These are phyloP conservation scores for Agaricus subrufescens DNA, from an alignment of 768 basidiomycete genomes.

Conservation along the genomic window DNA sequence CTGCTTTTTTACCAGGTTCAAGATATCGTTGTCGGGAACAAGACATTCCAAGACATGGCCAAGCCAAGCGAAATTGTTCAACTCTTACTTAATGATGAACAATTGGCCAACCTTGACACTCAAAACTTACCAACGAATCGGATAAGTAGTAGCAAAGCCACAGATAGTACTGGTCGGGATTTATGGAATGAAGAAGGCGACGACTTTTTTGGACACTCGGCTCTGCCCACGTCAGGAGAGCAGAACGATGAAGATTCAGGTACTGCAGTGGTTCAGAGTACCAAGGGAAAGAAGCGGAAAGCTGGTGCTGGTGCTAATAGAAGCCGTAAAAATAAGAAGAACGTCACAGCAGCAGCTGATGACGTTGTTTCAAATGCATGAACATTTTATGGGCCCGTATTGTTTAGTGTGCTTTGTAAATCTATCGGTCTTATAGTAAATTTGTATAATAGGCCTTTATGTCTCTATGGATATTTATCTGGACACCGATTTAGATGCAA, in stretches of 20 bases:
- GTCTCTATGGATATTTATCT: constrained; percentile 11
- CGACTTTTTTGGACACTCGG: constrained; percentile 73
- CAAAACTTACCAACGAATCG: constrained; percentile 20
- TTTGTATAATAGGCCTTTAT: constrained; percentile 10
- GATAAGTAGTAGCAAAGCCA: constrained; percentile 22
- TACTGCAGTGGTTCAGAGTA: constrained; percentile 22
- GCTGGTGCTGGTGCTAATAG: constrained; percentile 29
- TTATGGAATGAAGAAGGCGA: constrained; percentile 87
- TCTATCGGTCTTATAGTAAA: constrained; percentile 10
- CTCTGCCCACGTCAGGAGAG: constrained; percentile 21
- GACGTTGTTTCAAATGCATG: constrained; percentile 8
- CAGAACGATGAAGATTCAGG: constrained; percentile 34
- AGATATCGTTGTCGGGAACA: constrained; percentile 98
- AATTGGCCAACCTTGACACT: constrained; percentile 68
- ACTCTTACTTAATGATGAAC: constrained; percentile 90
- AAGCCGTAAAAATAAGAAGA: constrained; percentile 33
- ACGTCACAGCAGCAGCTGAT: constrained; percentile 9
- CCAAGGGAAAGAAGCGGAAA: constrained; percentile 41
- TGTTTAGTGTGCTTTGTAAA: constrained; percentile 8
- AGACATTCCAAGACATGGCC: constrained; percentile 87
- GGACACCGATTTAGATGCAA: constrained; percentile 5
- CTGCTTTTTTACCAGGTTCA: constrained; percentile 61
- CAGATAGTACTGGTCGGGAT: constrained; percentile 46
- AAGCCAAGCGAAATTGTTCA: constrained; percentile 98
- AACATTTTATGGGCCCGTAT: constrained; percentile 5